Base-by-base conservation (phyloP, 352 stramenopile species). In the Globisporangium lucens region DNA sequence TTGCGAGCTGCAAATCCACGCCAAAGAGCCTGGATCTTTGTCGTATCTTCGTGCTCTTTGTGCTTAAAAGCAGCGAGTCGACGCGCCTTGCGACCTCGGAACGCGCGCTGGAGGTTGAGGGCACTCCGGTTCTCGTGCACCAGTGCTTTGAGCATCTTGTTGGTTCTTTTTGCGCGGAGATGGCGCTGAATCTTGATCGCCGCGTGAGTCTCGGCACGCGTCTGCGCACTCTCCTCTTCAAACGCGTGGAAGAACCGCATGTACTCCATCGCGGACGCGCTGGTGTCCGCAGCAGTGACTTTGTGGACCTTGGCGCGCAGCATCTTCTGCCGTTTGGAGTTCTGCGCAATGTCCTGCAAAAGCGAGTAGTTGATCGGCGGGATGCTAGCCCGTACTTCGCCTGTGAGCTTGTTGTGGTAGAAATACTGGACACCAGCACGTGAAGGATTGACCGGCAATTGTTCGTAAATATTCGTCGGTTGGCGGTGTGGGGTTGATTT, bases 271-370 rank as follows among this genome's bases (percentile, higher is more conserved):
- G 75, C 75, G 0, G 84, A 90, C 0, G 78, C 83, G 27, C 76
- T 74, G 1, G 53, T 65, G 22, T 82, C 76, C 3, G 70, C 63
- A 0, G 67, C 47, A 13, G 82, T 83, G 6, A 90, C 69, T 51
- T 82, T 88, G 35, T 74, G 75, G n/a, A 92, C 74, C 0, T 77
- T 76, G 24, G 79, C 76, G 6, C 85, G 84, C 1, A 92, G 64
- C 51, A 79, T 79, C 29, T 85, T 81, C 64, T 89, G 79, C 0
- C 81, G 73, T 63, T 86, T 90, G 1, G 83, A 90, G 35, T 87
- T 78, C 49, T 94, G 85, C 1, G 93, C 82, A 4, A 89, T 76
- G 29, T 92, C 82, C 68, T 93, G 87, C 15, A 94, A 70, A 1
- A 89, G 69, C 22, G 63, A 60, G 51, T 79, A 86, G 66, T 93